Conservation (phyloP, 2,329 filamentous ascomycete genomes). For the Alternaria sp. region DNA sequence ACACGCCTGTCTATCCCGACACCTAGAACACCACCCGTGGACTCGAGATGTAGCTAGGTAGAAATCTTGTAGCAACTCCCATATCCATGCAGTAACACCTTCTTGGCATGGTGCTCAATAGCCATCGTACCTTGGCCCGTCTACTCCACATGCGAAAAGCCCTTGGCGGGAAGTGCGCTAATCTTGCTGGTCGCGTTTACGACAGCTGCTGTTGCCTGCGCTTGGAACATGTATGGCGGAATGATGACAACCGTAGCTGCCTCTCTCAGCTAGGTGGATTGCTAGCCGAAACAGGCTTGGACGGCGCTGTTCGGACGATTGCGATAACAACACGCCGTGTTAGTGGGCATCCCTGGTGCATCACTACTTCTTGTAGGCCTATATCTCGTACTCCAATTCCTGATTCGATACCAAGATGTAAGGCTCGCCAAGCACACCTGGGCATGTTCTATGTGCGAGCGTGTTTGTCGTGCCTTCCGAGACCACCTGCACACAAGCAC, state of each 20-base stretch:
- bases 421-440: not conserved
- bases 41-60: not conserved
- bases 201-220: not conserved
- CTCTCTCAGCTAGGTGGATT: not conserved
- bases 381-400: not conserved
- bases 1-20: not conserved
- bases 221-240: not conserved
- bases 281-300: constrained; percentile 6
- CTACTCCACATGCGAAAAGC: not conserved
- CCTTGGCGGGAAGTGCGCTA: not conserved
- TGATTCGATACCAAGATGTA: not conserved
- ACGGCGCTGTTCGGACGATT: constrained; percentile 4
- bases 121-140: not conserved
- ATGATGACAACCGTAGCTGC: not conserved
- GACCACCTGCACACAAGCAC: not conserved
- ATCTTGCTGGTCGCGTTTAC: not conserved
- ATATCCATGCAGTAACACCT: not conserved
- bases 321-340: constrained; percentile 21
- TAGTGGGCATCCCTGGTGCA: constrained; percentile 13
- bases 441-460: not conserved
- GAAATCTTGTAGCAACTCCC: not conserved
- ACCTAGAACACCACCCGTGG: not conserved
- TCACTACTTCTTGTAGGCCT: not conserved
- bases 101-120: not conserved
- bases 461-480: not conserved